Base-by-base conservation (phyloP, 805 yeast genomes). In the Sugiyamaella valdiviana region DNA sequence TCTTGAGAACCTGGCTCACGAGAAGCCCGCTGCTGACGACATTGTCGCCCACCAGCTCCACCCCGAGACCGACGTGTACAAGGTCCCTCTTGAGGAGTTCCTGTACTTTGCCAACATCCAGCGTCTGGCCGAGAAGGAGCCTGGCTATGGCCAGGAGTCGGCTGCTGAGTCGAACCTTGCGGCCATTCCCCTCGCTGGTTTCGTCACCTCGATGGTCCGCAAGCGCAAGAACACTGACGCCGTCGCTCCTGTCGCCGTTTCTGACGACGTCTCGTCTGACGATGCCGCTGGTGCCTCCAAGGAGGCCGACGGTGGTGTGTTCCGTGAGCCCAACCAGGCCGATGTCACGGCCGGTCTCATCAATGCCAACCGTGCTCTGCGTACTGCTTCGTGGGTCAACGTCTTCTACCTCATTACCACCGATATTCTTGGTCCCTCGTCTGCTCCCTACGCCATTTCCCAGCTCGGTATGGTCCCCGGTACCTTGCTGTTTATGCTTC, bases 331-430 rank as follows among this genome's bases (percentile, higher is more conserved):
- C 19, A 38, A 35, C n/a, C 40, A 38, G 22, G 49, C 39, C 14
- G 40, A 26, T 22, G 41, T 21, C 14, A 23, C 35, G 6, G 39
- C 21, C 17, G 46, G 40, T 16, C 32, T 40, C 10, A 32, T 37
- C 23, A 42, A 37, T 15, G 60, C 61, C 20, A 50, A 53, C 46
- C 46, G 58, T 36, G 50, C 54, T 22, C 35, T 55, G 20, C 54
- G 60, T 44, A 53, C 49, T 7, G 61, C 60, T 6, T 46, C 58
- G 7, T 57, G 59, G 58, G 44, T 56, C 36, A 36, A 56, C 0
- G 74, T 72, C n/a, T 72, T 73, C 60, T 72, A 65, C 56, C 62
- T 74, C 35, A 74, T 73, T 50, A 73, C 78, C 36, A 72, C 77
- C 6, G 77, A 73, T 62, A 72, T 73, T 44, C 63, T 58, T 35